Evolutionary conservation across 78 protist genomes (phyloP), one percentile per base, ranked within the genome.

Genomic region (Polysphondylium violaceum): DNA sequence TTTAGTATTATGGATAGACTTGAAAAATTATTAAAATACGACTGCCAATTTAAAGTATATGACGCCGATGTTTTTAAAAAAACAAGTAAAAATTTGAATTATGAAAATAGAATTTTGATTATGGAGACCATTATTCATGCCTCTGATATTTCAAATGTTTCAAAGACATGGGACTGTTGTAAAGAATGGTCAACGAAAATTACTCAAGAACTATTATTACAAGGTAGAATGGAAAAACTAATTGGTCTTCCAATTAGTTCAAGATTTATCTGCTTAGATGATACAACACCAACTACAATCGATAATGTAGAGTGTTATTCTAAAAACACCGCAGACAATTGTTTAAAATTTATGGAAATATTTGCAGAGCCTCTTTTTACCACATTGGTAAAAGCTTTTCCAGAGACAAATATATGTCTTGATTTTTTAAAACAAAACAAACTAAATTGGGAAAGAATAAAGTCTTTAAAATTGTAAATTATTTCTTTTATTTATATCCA

Each of bases 131-230:
- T 86, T 9, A 3, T 86, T 23, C 78, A 86, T n/a, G 43, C 72
- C 17, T 55, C 93, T 23, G 96, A 93, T 61, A 59, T 93, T 3
- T 76, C 87, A 2, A 93, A 93, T 59, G 76, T 88, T 60, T 25
- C 87, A 29, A 76, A 78, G 36, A 78, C 87, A 14, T 44, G 40
- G 40, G 50, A 31, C n/a, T 9, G 74, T 33, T 75, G 51, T 27
- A 33, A 40, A 60, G 27, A 55, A 9, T 93, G 96, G 96, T 31
- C 72, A 31, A 44, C 38, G 16, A 0, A 40, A 19, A 68, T 81
- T 35, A 19, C 36, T 29, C 55, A 21, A 5, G 96, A 93, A 68
- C 65, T 74, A 21, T 33, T 63, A 27, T 17, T 19, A 21, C 92
- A 93, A 23, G 96, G 93, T 17, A 86, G 77, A 23, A 47, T 40